Percentiles rank a stretch among this genome's conserved stretches.
These are phyloP conservation scores for Epicoccum nigrum DNA, from an alignment of 2,329 filamentous ascomycete genomes.

Conservation along the genomic window DNA sequence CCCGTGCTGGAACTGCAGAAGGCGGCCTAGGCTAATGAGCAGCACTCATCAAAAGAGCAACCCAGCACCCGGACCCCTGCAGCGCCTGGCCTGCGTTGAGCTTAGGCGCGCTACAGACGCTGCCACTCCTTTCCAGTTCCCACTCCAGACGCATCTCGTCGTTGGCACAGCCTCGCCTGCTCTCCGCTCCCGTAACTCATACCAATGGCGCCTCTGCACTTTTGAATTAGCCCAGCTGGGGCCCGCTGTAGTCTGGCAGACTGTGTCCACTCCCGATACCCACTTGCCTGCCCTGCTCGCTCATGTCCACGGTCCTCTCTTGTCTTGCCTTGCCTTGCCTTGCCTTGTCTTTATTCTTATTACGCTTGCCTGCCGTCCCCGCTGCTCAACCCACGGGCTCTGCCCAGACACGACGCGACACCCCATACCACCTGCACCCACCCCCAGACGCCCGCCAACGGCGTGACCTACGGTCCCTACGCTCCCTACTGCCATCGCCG, in stretches of 20 bases:
- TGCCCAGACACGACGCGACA: background rate
- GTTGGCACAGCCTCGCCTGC: constrained; percentile 8
- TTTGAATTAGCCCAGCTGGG: constrained; percentile 13
- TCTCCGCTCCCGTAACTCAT: constrained; percentile 3
- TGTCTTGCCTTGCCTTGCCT: background rate
- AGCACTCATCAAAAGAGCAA: constrained; percentile 4
- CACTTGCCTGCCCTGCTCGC: background rate
- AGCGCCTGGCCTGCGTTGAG: constrained; percentile 1
- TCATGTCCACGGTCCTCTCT: background rate
- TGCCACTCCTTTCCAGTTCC: constrained; percentile 13
- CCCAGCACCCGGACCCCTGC: constrained; percentile 2
- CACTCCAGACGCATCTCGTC: constrained; percentile 11
- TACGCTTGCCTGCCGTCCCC: constrained; percentile 1
- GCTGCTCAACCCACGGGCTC: background rate
- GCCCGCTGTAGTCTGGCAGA: constrained; percentile 15
- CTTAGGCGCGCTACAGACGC: constrained; percentile 9
- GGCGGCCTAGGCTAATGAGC: background rate
- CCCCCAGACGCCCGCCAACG: too few species aligned
- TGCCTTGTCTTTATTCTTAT: constrained; percentile 3
- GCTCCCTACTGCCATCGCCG: background rate
- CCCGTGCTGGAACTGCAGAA: constrained; percentile 3
- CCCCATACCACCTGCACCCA: too few species aligned
- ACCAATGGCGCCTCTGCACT: constrained; percentile 2
- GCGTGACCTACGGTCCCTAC: background rate
- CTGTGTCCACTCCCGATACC: background rate